A percentile compares a stretch with the other conserved stretches of the same genome.
These are phyloP conservation scores for Fusarium anguioides DNA, from an alignment of 2,329 filamentous ascomycete genomes.

Conservation along the genomic window DNA sequence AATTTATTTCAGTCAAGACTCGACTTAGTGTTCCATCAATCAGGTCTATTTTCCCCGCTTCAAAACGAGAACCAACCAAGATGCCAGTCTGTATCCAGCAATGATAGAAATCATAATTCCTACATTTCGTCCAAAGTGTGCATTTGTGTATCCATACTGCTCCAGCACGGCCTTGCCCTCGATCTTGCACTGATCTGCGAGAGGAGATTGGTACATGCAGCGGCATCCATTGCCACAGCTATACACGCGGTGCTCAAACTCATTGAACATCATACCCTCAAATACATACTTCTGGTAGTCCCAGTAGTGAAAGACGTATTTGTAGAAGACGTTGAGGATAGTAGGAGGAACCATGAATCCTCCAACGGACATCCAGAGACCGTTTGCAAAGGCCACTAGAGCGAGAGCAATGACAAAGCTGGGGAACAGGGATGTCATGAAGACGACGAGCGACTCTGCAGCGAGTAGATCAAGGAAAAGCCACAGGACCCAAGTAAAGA, in stretches of 20 bases:
- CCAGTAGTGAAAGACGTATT: constrained; percentile 89
- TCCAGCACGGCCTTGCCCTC: constrained; percentile 76
- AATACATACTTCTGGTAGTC: constrained; percentile 91
- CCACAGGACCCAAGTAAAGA: constrained; percentile 85
- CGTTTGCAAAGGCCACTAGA: constrained; percentile 85
- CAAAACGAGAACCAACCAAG: constrained; percentile 68
- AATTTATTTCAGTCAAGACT: neutral
- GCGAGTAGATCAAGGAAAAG: constrained; percentile 86
- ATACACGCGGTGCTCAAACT: constrained; percentile 76
- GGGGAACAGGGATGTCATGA: constrained; percentile 77
- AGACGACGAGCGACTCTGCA: constrained; percentile 83
- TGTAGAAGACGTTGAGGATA: constrained; percentile 84
- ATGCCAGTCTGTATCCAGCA: constrained; percentile 65
- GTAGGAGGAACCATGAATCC: constrained; percentile 82
- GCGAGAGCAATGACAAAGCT: constrained; percentile 85
- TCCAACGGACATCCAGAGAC: constrained; percentile 87
- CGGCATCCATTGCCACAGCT: constrained; percentile 59
- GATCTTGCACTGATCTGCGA: constrained; percentile 70
- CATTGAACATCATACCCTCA: constrained; percentile 93
- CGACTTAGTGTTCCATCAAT: neutral
- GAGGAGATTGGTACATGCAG: constrained; percentile 77
- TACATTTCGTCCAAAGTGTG: constrained; percentile 78
- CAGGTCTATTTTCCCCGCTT: constrained; percentile 27
- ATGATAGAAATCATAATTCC: constrained; percentile 84
- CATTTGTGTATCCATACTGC: constrained; percentile 75